Conservation (phyloP, 1,139 yeast species). For the Saccharomyces pastorianus region DNA sequence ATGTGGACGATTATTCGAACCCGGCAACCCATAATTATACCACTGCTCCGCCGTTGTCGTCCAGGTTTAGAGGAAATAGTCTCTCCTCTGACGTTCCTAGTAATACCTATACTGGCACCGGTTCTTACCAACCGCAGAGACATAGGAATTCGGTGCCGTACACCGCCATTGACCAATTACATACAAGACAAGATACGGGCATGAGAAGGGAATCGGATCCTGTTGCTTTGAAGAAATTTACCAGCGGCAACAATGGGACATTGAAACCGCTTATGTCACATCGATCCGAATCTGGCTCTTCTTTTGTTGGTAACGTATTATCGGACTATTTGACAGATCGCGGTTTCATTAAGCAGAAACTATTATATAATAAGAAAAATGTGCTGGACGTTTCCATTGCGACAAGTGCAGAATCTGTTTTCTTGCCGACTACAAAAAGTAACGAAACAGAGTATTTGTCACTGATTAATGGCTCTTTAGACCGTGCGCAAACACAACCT, state of each 20-base stretch:
- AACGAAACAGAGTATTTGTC: neutral
- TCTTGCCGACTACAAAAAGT: conserved; percentile 18
- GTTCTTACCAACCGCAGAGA: neutral
- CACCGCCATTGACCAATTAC: neutral
- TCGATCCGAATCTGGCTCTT: neutral
- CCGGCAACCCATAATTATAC: neutral
- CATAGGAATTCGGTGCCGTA: neutral
- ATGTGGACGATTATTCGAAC: neutral
- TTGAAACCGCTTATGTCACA: neutral
- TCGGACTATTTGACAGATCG: conserved; percentile 3
- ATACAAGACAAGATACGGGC: neutral
- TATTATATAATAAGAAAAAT: conserved; percentile 12
- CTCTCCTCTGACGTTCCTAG: neutral
- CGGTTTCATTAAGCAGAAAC: conserved; percentile 8
- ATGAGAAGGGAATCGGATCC: neutral
- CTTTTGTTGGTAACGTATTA: neutral
- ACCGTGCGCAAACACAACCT: neutral
- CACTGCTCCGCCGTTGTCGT: neutral
- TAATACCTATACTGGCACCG: neutral
- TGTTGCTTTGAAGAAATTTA: neutral
- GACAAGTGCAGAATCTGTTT: conserved; percentile 20
- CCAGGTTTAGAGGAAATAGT: neutral
- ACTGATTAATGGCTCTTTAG: neutral
- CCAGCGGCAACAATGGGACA: neutral
- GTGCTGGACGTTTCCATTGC: conserved; percentile 16